Base-by-base conservation (phyloP, 2,329 filamentous ascomycete genomes). In the Pseudogymnoascus sp. region DNA sequence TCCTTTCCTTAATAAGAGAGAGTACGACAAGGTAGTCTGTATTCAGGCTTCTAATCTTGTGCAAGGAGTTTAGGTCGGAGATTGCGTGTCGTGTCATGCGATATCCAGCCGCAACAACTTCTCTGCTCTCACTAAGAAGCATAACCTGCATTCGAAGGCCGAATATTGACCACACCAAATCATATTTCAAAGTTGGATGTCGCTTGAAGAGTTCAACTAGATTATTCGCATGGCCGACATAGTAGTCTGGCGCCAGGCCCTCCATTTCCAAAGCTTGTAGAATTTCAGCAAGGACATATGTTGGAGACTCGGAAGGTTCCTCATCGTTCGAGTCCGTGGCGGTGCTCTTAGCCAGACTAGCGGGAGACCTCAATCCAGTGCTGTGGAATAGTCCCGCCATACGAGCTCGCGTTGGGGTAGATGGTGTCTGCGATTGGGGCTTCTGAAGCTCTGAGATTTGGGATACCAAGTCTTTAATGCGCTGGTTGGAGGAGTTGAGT, bases 191-290 rank as follows among this genome's bases (percentile, higher is more conserved):
- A 1, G 91, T 93, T 1, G 92, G 91, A 75, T 97, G 87, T 62
- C 91, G 84, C 74, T 93, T 96, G 77, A 99, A 96, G n/a, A 99
- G 81, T 66, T 96, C 90, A n/a, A 97, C 95, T 7, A 99, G 81
- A 67, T 86, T 90, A 73, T 99, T 99, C 26, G 92, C 92, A 66
- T 91, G 86, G 65, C 90, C 90, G 61, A 99, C 93, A 72, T 99
- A 99, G 77, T 96, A 97, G 75, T 97, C 95, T 0, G 93, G 88
- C 46, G 86, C 84, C 86, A 97, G 90, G 26, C 90, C 91, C 72
- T 92, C 90, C 11, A 88, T 82, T 74, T 99, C 95, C 40, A 99
- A 79, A 2, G 92, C 91, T 73, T 96, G 93, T 23, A 99, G 79
- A 29, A 96, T 88, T 73, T 99, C 95, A 2, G 92, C 86, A 15